Evolutionary conservation across 257 asterid species (phyloP).

Genomic region (Solanum pimpinellifolium): DNA sequence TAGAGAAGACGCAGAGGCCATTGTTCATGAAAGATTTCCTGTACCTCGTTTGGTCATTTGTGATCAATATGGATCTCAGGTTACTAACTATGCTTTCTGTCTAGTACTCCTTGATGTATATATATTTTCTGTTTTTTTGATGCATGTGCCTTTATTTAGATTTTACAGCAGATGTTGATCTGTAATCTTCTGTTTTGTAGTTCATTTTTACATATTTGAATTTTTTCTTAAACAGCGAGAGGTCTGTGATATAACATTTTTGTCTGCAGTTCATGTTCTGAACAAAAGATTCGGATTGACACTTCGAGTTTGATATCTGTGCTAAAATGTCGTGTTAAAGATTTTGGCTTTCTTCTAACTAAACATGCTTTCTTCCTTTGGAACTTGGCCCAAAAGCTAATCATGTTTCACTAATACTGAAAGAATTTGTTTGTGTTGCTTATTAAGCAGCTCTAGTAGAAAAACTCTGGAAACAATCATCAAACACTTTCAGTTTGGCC

Average conservation of each 20-base stretch:
- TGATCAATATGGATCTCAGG: constrained; percentile 98
- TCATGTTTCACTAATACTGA: background rate
- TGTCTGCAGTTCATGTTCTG: background rate
- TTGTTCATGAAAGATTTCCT: constrained; percentile 76
- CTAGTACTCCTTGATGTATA: background rate
- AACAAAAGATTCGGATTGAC: background rate
- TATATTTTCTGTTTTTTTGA: background rate
- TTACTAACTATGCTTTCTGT: constrained; percentile 1
- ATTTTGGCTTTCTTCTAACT: background rate
- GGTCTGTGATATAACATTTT: background rate
- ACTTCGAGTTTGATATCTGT: background rate
- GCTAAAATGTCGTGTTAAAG: background rate
- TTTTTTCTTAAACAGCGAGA: background rate
- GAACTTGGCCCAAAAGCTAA: background rate
- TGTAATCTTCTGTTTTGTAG: background rate
- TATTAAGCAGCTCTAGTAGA: background rate
- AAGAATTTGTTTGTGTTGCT: background rate
- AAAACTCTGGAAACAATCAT: background rate
- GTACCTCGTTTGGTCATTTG: constrained; percentile 92
- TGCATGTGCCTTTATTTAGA: background rate
- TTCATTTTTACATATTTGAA: background rate
- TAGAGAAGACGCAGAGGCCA: constrained; percentile 60
- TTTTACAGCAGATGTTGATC: background rate
- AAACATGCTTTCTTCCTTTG: background rate
- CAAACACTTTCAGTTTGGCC: background rate